phyloP scores from a whole-genome alignment of 2,329 filamentous ascomycete species.

The Arthrobotrys sphaeroides region DNA sequence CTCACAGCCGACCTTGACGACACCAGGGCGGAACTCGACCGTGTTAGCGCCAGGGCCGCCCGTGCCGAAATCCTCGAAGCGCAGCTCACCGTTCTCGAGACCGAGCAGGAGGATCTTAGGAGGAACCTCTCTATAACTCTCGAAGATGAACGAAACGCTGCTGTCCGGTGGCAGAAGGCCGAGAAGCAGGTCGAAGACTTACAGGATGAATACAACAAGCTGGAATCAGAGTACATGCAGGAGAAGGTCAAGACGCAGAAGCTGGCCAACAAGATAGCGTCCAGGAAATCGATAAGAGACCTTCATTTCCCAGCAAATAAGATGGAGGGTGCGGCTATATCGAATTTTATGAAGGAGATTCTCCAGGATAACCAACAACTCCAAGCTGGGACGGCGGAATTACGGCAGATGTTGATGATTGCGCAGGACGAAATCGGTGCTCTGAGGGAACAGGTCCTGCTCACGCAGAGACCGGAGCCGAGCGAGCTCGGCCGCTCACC shows the following conservation, averaged over 20 bases:
- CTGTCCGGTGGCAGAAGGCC: constrained; percentile 84
- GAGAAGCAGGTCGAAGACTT: constrained; percentile 80
- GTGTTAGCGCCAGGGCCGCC: constrained; percentile 64
- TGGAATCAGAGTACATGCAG: constrained; percentile 74
- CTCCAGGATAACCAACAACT: constrained; percentile 94
- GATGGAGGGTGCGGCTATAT: constrained; percentile 50
- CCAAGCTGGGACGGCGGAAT: constrained; percentile 88
- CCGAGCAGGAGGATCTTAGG: constrained; percentile 79
- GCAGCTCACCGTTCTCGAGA: constrained; percentile 80
- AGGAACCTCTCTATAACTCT: constrained; percentile 72
- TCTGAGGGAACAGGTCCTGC: constrained; percentile 80
- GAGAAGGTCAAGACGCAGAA: constrained; percentile 57
- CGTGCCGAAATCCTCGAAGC: constrained; percentile 81
- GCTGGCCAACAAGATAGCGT: constrained; percentile 74
- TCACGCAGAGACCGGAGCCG: constrained; percentile 77
- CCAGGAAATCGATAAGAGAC: constrained; percentile 44
- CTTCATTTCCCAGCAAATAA: constrained; percentile 38
- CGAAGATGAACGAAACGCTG: constrained; percentile 79
- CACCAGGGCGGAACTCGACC: constrained; percentile 57
- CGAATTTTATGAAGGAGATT: constrained; percentile 94
- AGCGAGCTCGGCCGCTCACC: constrained; percentile 61
- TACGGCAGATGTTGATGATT: constrained; percentile 86
- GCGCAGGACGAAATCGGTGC: constrained; percentile 94
- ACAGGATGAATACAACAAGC: constrained; percentile 85
- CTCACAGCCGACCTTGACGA: constrained; percentile 63